Evolutionary conservation across 1,284 basidiomycete genomes (phyloP).

Genomic region (Hymenochaete sp.): DNA sequence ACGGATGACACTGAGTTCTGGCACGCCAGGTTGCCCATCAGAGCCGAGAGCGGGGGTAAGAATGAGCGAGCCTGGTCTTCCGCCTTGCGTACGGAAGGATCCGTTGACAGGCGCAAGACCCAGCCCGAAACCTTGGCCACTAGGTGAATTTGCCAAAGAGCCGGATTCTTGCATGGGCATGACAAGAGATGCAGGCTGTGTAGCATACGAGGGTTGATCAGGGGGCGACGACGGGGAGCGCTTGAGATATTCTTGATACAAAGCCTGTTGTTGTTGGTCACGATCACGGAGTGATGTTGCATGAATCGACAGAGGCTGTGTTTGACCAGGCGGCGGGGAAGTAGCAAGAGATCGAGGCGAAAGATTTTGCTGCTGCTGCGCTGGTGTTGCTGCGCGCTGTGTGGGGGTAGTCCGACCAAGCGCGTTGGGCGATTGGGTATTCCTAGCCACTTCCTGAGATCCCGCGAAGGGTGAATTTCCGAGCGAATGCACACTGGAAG

Average conservation of each 20-base stretch:
- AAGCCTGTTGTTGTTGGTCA: constrained; percentile 81
- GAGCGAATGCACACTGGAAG: constrained; percentile 17
- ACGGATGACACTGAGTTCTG: constrained; percentile 87
- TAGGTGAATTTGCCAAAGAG: constrained; percentile 29
- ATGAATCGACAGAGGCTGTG: constrained; percentile 27
- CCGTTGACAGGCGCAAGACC: constrained; percentile 31
- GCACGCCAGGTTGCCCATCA: constrained; percentile 54
- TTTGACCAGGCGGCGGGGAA: not conserved
- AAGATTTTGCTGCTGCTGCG: constrained; percentile 26
- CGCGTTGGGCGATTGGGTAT: constrained; percentile 11
- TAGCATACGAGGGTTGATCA: constrained; percentile 62
- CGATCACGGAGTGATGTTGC: constrained; percentile 71
- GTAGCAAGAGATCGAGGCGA: constrained; percentile 1
- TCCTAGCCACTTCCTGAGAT: constrained; percentile 12
- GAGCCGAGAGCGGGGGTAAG: constrained; percentile 44
- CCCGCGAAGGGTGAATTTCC: constrained; percentile 14
- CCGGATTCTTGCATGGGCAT: constrained; percentile 35
- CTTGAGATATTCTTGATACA: constrained; percentile 84
- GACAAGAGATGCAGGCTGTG: constrained; percentile 55
- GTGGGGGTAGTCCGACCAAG: constrained; percentile 5
- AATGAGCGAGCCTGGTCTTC: constrained; percentile 67
- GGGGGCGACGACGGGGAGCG: constrained; percentile 69
- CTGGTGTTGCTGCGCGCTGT: constrained; percentile 23
- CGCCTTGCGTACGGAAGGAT: constrained; percentile 34
- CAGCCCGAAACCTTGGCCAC: constrained; percentile 34